phyloP scores from a whole-genome alignment of 257 asterid species.

The Echites panduratus region DNA sequence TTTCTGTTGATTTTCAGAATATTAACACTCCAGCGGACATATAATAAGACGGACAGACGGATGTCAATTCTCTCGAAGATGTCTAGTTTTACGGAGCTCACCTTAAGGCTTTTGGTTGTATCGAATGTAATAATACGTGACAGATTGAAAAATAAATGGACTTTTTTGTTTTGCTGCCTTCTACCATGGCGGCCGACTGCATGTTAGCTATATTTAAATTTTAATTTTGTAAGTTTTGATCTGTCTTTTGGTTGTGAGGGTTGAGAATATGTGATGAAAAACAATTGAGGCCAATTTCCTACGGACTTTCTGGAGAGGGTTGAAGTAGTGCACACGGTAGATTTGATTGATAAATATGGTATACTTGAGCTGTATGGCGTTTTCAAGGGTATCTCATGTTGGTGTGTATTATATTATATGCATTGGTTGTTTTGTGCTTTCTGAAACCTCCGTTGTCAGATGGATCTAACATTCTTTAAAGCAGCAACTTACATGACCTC shows the following conservation, averaged over 20 bases:
- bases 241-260: background rate
- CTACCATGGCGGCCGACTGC: background rate
- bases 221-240: background rate
- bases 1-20: slow-evolving; percentile 41
- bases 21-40: slow-evolving; percentile 78
- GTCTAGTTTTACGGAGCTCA: slow-evolving; percentile 5
- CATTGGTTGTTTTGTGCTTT: too few species aligned
- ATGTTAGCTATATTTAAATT: background rate
- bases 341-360: too few species aligned
- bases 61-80: slow-evolving; percentile 7
- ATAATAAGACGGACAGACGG: too few species aligned
- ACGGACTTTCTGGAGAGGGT: too few species aligned
- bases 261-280: background rate
- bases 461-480: too few species aligned
- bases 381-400: too few species aligned
- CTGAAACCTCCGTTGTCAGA: too few species aligned
- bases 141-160: slow-evolving; percentile 5
- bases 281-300: background rate
- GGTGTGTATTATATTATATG: too few species aligned
- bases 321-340: too few species aligned
- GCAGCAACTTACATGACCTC: too few species aligned
- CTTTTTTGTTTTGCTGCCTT: slow-evolving; percentile 5
- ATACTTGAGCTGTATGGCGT: background rate
- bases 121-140: background rate
- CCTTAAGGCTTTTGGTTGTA: slow-evolving; percentile 8